These are phyloP conservation scores for Arctium minus DNA, from an alignment of 129 eudicot species.

Conservation along the genomic window DNA sequence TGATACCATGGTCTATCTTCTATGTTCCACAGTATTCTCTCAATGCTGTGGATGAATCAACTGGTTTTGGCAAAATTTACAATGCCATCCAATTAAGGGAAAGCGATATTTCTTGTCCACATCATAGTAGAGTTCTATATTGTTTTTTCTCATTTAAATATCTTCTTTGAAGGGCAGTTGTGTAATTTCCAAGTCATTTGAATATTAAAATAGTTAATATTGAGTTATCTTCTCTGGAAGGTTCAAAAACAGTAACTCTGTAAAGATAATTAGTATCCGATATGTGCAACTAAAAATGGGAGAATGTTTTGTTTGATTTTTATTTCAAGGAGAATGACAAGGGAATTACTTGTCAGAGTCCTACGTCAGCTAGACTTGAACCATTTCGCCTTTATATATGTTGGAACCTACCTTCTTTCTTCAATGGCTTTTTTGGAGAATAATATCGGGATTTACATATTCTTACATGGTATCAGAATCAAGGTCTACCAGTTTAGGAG, in stretches of 20 bases:
- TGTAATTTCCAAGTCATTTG: background rate
- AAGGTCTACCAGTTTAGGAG: no score
- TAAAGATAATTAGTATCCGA: background rate
- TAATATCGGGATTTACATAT: background rate
- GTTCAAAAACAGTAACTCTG: background rate
- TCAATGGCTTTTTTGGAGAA: background rate
- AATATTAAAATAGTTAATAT: background rate
- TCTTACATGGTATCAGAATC: background rate
- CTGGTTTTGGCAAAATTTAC: constrained; percentile 10
- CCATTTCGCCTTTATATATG: no score
- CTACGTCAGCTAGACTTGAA: background rate
- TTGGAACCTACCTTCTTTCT: background rate
- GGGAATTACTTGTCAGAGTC: background rate
- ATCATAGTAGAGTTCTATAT: background rate
- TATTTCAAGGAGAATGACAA: background rate
- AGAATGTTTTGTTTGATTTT: background rate
- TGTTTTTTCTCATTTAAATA: background rate
- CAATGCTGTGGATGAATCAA: constrained; percentile 30
- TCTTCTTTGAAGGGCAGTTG: background rate
- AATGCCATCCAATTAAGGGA: background rate
- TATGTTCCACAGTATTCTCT: constrained; percentile 22
- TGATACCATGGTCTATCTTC: constrained; percentile 14
- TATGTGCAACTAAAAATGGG: background rate
- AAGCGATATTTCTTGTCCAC: constrained; percentile 9
- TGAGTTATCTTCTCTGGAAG: background rate